phyloP scores from a whole-genome alignment of 2,329 filamentous ascomycete genomes.

The Pseudocercospora pini-densiflorae region DNA sequence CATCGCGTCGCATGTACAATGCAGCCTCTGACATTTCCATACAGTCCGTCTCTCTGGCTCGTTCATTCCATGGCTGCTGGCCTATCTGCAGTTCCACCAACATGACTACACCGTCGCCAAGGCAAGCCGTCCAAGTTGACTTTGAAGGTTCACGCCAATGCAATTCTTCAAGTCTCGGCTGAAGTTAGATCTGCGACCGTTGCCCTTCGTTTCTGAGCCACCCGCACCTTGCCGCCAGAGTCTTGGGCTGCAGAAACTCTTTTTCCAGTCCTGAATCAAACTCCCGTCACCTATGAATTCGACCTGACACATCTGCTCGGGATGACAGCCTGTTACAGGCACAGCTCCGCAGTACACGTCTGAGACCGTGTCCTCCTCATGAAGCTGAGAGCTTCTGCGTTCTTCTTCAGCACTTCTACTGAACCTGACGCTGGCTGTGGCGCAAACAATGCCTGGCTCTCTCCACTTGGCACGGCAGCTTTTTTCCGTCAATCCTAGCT shows the following conservation, averaged over 20 bases:
- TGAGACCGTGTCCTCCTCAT: background rate
- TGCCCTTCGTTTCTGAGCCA: background rate
- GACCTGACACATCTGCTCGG: conserved; percentile 3
- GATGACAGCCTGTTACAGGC: background rate
- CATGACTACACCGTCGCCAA: conserved; percentile 13
- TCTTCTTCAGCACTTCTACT: background rate
- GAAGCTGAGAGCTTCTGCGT: background rate
- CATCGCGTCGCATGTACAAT: background rate
- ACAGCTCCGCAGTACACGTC: background rate
- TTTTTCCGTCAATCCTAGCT: conserved; percentile 9
- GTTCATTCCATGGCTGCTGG: background rate
- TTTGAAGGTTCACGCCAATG: conserved; percentile 21
- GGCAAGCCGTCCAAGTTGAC: conserved; percentile 25
- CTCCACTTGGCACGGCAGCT: conserved; percentile 13
- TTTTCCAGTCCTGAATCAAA: conserved; percentile 4
- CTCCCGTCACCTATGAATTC: background rate
- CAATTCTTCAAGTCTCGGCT: conserved; percentile 10
- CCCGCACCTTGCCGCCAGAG: background rate
- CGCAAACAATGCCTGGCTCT: conserved; percentile 5
- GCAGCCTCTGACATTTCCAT: background rate
- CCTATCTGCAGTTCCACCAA: background rate
- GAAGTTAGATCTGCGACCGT: conserved; percentile 4
- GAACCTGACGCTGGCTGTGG: conserved; percentile 3
- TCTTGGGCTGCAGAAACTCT: conserved; percentile 8
- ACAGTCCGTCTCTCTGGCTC: background rate